Evolutionary conservation across 129 eudicot species (phyloP), one percentile per base, ranked within the genome.

Genomic region (Arctium lappa): DNA sequence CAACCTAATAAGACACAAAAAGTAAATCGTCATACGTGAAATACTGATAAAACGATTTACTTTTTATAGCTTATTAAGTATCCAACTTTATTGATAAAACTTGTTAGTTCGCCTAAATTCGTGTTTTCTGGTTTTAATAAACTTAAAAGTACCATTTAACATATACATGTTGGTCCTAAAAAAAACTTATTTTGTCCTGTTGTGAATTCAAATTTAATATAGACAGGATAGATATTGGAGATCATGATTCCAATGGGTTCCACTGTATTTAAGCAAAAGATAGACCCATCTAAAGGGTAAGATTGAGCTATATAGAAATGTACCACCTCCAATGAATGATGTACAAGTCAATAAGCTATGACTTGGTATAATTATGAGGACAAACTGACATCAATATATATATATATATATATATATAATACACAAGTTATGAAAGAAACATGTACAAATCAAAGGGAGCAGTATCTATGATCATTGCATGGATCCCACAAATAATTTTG

Each of bases 401-500:
- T 13, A 53, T 44, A 44, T 11, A 44, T 44, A 15, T 56, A n/a
- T 13, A 60, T 5, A 60, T 60, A 60, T 60, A 60, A 60, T 60
- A 60, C 71, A 66, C 40, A 63, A 63, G 56, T 65, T 78, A 42
- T 37, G 60, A 78, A 63, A 78, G 4, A 62, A 30, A 44, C 31
- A 33, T 80, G 77, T 71, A 33, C 83, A 22, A 80, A 72, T 38
- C 72, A 72, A 31, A 40, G 38, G 40, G 78, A 37, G 77, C 77
- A 6, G 72, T 72, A n/a, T 69, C 31, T 72, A 56, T 50, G 62
- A 80, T 79, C 31, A 72, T 37, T 80, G 70, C 71, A 71, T 80
- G 84, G 84, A 72, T 80, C 84, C 84, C 84, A 80, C 84, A 60
- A 72, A 80, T 72, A 80, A 72, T 80, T 33, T 53, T 72, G 63